Evolutionary conservation across 1,139 yeast species (phyloP), one percentile per base, ranked within the genome.

Genomic region (Geotrichum aggregatum): DNA sequence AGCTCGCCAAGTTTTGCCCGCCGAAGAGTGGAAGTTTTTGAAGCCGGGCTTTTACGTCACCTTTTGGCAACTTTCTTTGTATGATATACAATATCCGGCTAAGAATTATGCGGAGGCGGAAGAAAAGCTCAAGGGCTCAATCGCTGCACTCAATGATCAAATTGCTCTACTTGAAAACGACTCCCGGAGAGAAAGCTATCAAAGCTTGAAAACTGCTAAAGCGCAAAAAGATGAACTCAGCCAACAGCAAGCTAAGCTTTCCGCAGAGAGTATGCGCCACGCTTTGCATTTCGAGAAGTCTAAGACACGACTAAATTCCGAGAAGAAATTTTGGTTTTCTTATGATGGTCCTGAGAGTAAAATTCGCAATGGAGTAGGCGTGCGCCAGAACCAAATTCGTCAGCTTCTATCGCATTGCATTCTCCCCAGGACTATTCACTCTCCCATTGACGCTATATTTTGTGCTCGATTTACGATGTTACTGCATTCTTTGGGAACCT

Each of bases 401-500:
- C 65, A 69, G 4, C 75, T 88, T 53, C 64, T 87, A 34, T 83
- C 84, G 56, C 69, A 70, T 51, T 87, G 96, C 67, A 63, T 88
- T 4, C 68, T 89, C 18, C 97, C 96, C 14, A 75, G 97, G 60
- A 77, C 84, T 2, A 67, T 84, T 2, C 88, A 84, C 59, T 87
- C 97, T 0, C 83, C 96, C 0, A 79, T 83, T 57, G 98, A 91
- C 70, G 96, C 98, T 0, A 76, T 85, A 1, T 89, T 72, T 64
- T 71, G 83, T 42, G 81, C 88, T 0, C 73, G 76, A 53, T 87
- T 89, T 63, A 60, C 87, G 2, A 76, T 80, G 56, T 60, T 67
- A 46, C 61, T 83, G 14, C 80, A 83, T 55, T 65, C 70, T 0
- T 57, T 75, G 16, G 71, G 74, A 1, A 69, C 77, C 0, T 57